Base-by-base conservation (phyloP, 306 rosid genomes). In the Fragaria vesca region DNA sequence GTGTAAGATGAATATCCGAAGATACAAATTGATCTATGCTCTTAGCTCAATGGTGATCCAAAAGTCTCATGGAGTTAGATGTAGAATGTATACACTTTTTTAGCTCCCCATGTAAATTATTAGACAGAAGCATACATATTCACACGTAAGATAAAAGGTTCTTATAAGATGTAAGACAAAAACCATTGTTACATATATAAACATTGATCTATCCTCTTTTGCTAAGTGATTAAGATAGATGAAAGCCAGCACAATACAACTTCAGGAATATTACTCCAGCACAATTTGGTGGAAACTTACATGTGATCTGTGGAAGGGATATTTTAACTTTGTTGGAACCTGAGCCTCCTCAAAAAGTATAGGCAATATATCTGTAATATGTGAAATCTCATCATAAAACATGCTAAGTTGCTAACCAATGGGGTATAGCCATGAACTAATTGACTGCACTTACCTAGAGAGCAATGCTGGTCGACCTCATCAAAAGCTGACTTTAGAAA, bases 301-400 rank as follows among this genome's bases (percentile, higher is more conserved):
- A 75, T 68, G 86, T 52, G 88, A 89, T 70, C 74, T 51, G 68
- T 81, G 81, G 43, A 72, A 78, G 52, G 90, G 80, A 28, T 74
- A 67, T 48, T 77, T 85, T 71, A 84, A 73, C 72, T 83, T 85
- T 69, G 79, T 66, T n/a, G 89, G 82, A 74, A 77, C 72, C 51
- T 93, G 85, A 79, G 90, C 61, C 72, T 88, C 89, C 74, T 89
- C 90, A 42, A 87, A 69, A 63, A 84, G 86, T 85, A 84, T 77
- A n/a, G 91, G 89, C 72, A 85, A 83, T 71, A 87, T 66, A 75
- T 88, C 96, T 89, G 89, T 61, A 67, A 28, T 12, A 16, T 17
- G 63, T 32, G 5, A 69, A 70, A 80, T 81, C 38, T 60, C 75
- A 62, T 38, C 28, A 24, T 42, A 38, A 30, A 76, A 75, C 60